Conservation (phyloP, 805 yeast species). For the Wickerhamomyces bovis region DNA sequence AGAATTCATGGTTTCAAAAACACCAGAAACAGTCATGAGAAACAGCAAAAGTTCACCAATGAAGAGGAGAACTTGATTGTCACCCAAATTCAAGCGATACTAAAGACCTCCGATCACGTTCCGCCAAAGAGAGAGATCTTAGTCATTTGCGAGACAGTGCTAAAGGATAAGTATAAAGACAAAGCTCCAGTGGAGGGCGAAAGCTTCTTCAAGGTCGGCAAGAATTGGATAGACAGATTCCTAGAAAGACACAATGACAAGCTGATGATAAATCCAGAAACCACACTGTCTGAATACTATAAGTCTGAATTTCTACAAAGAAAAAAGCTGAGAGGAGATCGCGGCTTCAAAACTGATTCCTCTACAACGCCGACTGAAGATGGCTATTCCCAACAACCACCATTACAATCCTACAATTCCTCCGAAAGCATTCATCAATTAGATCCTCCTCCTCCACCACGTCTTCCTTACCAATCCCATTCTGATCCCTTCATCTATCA, state of each 20-base stretch:
- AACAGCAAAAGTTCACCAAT: slow-evolving; percentile 25
- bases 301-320: slow-evolving; percentile 23
- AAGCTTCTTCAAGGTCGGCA: slow-evolving; percentile 22
- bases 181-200: slow-evolving; percentile 10
- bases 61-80: slow-evolving; percentile 23
- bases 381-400: slow-evolving; percentile 5
- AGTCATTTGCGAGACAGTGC: slow-evolving; percentile 18
- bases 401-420: slow-evolving; percentile 1
- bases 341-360: slow-evolving; percentile 13
- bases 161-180: slow-evolving; percentile 19
- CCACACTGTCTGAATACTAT: slow-evolving; percentile 22
- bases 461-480: slow-evolving; percentile 7
- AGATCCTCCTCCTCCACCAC: slow-evolving; percentile 1
- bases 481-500: slow-evolving; percentile 8
- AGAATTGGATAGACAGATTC: slow-evolving; percentile 26
- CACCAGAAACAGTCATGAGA: slow-evolving; percentile 25
- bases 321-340: slow-evolving; percentile 19
- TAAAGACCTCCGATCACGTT: slow-evolving; percentile 17
- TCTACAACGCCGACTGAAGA: slow-evolving; percentile 14
- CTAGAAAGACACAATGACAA: slow-evolving; percentile 24
- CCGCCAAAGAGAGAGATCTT: slow-evolving; percentile 24
- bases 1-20: slow-evolving; percentile 26
- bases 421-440: slow-evolving; percentile 3
- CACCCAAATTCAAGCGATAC: slow-evolving; percentile 14
- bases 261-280: slow-evolving; percentile 17